Base-by-base conservation (phyloP, 345 rosid species). In the Trapa incisa region DNA sequence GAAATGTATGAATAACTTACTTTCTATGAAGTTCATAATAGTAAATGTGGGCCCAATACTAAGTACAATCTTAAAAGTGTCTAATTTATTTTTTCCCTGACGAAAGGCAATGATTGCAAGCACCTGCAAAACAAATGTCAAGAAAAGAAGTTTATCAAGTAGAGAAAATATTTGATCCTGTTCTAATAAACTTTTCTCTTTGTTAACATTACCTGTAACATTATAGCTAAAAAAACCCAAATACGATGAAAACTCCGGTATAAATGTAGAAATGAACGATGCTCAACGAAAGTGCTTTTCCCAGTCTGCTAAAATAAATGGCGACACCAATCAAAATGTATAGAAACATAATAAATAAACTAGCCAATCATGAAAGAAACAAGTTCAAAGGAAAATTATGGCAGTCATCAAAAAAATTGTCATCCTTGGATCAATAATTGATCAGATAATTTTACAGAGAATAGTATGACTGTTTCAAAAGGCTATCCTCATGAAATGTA, bases 251-350 rank as follows among this genome's bases (percentile, higher is more conserved):
- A 94, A 73, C 99, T 94, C 67, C 96, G 83, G 75, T 87, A 94
- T 68, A 94, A 78, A 80, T 94, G 99, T 74, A 94, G 91, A 81
- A 89, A 94, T 65, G 97, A 83, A 67, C 99, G 91, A 73, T 94
- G 99, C 86, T 94, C 99, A 56, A 94, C 97, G 67, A 94, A 94
- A 67, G 93, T 77, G 81, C 96, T 86, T 82, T 94, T 94, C 56
- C 96, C 99, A 66, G 96, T 87, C 99, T 94, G 78, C 69, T 8
- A 41, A 75, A 74, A 32, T 66, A 48, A 43, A 67, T 52, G 45
- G 45, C 37, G 17, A 35, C 17, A 53, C 64, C 61, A 17, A 43
- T 63, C 43, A 14, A 36, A 52, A 35, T 45, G 10, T 1, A 29
- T 37, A 4, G 33, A 56, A 7, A 47, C 1, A 47, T 37, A 1